Evolutionary conservation across 176 grass and related monocot genomes (phyloP), one percentile per base, ranked within the genome.

Genomic region (Coix lacrymajobi): DNA sequence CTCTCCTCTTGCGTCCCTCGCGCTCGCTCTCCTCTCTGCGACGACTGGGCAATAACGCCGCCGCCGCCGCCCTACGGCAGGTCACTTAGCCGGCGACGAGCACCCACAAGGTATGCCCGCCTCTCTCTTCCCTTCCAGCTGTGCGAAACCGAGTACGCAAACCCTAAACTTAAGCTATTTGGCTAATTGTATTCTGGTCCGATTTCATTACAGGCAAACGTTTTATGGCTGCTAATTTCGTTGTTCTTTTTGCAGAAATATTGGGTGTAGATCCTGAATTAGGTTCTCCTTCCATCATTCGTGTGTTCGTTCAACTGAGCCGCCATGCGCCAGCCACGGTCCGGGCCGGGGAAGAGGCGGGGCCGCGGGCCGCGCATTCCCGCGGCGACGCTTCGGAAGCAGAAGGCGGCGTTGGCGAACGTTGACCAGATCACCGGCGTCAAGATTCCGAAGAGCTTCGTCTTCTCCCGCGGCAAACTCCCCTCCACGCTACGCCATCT

Each of bases 371-470:
- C 64, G 7, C 64, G 64, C 31, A 52, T 80, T 45, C 78, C 78
- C 4, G 64, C 78, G 8, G 31, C 22, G 8, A 67, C 65, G 32
- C 31, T 80, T 20, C 87, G 89, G 84, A 98, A 98, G 52, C 91
- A 95, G 88, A 79, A 85, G 82, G 86, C 81, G 0, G 71, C 69
- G 19, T 36, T 44, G 79, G 86, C 87, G 14, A 83, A 63, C 72
- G 92, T 98, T 15, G 89, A 98, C 83, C 91, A 95, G 81, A 85
- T 98, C 62, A 95, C 89, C n/a, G 91, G 96, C 7, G 72, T 62
- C 51, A 98, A 89, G 90, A 91, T 98, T 73, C 96, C 96, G 2
- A 93, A 93, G 89, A 98, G 92, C 79, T 98, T 98, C 29, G 90
- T 98, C 15, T 98, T 98, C 66, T 84, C 88, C 5, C 90, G 96